Evolutionary conservation across 2,329 filamentous ascomycete species (phyloP).

Genomic region (Pseudocercospora vitis): DNA sequence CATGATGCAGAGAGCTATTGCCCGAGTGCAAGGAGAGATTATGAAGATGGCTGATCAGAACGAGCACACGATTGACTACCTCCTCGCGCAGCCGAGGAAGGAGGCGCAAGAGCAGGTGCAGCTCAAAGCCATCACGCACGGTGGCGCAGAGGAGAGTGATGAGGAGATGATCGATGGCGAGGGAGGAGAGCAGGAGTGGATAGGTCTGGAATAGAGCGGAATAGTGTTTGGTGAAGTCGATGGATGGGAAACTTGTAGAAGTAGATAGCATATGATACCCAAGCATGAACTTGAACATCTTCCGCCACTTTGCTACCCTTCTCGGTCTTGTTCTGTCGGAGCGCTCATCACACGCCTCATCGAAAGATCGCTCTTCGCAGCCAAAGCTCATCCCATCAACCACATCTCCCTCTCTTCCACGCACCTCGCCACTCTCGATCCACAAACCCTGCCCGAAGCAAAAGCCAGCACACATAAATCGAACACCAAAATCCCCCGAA

Average conservation of each 20-base stretch:
- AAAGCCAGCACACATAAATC: too few species aligned
- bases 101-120: slow-evolving; percentile 13
- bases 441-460: too few species aligned
- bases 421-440: too few species aligned
- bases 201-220: slow-evolving; percentile 37
- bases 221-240: not conserved
- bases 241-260: not conserved
- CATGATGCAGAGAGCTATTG: slow-evolving; percentile 75
- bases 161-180: slow-evolving; percentile 37
- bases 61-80: slow-evolving; percentile 82
- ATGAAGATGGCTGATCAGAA: slow-evolving; percentile 79
- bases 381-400: too few species aligned
- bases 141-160: slow-evolving; percentile 15
- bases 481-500: too few species aligned
- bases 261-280: slow-evolving; percentile 3
- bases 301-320: too few species aligned
- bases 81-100: slow-evolving; percentile 50
- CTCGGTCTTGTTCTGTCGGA: too few species aligned
- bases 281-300: too few species aligned
- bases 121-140: slow-evolving; percentile 25
- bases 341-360: too few species aligned
- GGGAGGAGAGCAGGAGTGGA: slow-evolving; percentile 37
- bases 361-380: too few species aligned
- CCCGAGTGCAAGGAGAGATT: slow-evolving; percentile 78
- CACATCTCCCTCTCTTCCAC: too few species aligned